Conservation (phyloP, 75 land plant species). For the Isoetes taiwanensis region DNA sequence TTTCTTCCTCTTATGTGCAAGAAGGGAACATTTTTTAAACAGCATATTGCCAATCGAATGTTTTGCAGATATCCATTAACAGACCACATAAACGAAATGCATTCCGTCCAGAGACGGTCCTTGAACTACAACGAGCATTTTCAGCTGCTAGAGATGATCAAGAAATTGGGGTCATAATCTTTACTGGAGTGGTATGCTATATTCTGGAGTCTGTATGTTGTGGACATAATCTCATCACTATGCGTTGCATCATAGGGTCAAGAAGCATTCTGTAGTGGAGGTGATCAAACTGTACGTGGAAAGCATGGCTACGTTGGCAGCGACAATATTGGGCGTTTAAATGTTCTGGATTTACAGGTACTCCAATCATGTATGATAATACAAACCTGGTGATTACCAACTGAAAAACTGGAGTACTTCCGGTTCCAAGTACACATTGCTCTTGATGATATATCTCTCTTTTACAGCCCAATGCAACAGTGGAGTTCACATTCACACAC, state of each 20-base stretch:
- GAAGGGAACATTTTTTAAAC: too few species aligned
- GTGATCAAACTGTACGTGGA: conserved; percentile 74
- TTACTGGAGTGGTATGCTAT: conserved; percentile 70
- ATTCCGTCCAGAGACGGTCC: conserved; percentile 64
- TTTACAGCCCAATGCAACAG: too few species aligned
- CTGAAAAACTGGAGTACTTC: too few species aligned
- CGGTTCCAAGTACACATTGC: too few species aligned
- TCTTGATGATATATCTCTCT: too few species aligned
- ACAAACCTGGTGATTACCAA: too few species aligned
- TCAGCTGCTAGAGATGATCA: conserved; percentile 79
- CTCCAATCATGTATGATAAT: too few species aligned
- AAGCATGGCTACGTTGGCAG: conserved; percentile 74
- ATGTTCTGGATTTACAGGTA: conserved; percentile 92
- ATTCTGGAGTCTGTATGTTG: neutral
- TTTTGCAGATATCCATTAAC: conserved; percentile 72
- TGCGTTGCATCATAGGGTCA: conserved; percentile 42
- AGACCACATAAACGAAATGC: conserved; percentile 88
- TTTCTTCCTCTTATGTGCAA: too few species aligned
- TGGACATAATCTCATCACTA: too few species aligned
- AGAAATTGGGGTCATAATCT: conserved; percentile 69
- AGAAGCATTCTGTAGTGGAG: conserved; percentile 92
- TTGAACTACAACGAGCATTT: conserved; percentile 75
- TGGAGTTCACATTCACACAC: too few species aligned
- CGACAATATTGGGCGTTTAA: conserved; percentile 75
- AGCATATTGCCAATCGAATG: too few species aligned